Evolutionary conservation across 2,329 filamentous ascomycete species (phyloP).

Genomic region (Aspergillus brunneoviolaceus): DNA sequence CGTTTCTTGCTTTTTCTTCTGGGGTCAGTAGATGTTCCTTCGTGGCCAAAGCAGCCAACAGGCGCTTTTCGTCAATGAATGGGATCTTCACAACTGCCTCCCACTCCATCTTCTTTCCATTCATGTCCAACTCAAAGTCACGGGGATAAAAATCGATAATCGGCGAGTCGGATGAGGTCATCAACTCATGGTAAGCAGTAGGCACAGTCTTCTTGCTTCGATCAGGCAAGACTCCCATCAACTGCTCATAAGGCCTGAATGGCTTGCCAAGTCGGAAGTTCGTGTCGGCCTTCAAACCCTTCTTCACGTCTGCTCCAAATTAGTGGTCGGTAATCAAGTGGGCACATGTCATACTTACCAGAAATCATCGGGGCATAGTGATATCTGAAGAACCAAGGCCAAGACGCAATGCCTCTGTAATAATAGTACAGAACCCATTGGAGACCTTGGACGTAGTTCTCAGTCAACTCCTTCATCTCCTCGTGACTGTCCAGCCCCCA

Average conservation of each 20-base stretch:
- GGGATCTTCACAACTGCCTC: constrained; percentile 98
- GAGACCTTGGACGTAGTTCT: constrained; percentile 96
- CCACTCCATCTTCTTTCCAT: constrained; percentile 99
- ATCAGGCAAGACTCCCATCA: constrained; percentile 97
- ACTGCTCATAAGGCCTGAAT: constrained; percentile 90
- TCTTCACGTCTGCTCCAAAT: constrained; percentile 69
- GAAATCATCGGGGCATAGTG: constrained; percentile 98
- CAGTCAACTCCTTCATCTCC: constrained; percentile 77
- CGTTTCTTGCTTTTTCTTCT: constrained; percentile 79
- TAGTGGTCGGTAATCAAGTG: constrained; percentile 16
- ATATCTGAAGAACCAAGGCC: constrained; percentile 97
- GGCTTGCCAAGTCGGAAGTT: constrained; percentile 93
- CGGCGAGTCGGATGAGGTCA: constrained; percentile 85
- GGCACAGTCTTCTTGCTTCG: constrained; percentile 97
- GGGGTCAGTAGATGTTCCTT: constrained; percentile 75
- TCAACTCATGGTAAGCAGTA: constrained; percentile 79
- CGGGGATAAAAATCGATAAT: constrained; percentile 98
- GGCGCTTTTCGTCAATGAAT: constrained; percentile 89
- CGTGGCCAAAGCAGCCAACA: constrained; percentile 81
- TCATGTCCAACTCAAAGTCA: constrained; percentile 98
- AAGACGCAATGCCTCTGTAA: constrained; percentile 93
- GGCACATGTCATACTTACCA: constrained; percentile 46
- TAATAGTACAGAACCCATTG: constrained; percentile 99
- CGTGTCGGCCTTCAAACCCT: constrained; percentile 80
- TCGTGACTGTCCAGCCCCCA: constrained; percentile 80